Evolutionary conservation across 2,329 filamentous ascomycete genomes (phyloP), one percentile per base, ranked within the genome.

Genomic region (Penicillium sp.): DNA sequence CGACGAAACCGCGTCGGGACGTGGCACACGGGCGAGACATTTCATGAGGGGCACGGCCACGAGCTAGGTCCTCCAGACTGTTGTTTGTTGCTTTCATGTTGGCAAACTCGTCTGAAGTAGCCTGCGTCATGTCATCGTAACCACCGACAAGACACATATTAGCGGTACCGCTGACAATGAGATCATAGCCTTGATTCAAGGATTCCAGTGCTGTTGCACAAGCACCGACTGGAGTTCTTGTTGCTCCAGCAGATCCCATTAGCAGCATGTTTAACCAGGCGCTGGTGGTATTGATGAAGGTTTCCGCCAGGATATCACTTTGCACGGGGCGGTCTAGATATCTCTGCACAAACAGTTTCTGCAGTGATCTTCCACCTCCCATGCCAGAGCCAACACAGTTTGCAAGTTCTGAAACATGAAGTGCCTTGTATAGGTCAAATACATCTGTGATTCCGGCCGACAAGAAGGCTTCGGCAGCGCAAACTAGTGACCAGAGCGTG

Each of bases 51-150:
- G 93, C 97, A 63, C 94, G 90, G 47, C 94, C 94, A 69, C 97
- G 94, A 7, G 86, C 91, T 65, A 97, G 90, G 74, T 99, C 94
- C 64, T 97, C 91, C 59, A 97, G 88, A 21, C 92, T 92, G 70
- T 97, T 99, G 83, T 91, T 97, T 55, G 94, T 99, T 59, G 94
- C 94, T 79, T 96, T 96, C 94, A 99, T 99, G 81, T 99, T 99
- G 80, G 93, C 94, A 72, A 99, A 99, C 76, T 99, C 94, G 69
- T 96, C 97, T 1, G 94, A 97, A 52, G 94, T 94, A 78, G 99
- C 94, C 78, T 99, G 94, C 68, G 95, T 91, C 80, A 99, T 96
- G 77, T 99, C 94, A 78, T 99, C 94, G 69, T 97, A 97, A 64
- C 94, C 94, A 83, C 94, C 94, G 59, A 99, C 94, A 64, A 99